Evolutionary conservation across 2,329 filamentous ascomycete genomes (phyloP), one percentile per base, ranked within the genome.

Genomic region (Passalora sequoiae): DNA sequence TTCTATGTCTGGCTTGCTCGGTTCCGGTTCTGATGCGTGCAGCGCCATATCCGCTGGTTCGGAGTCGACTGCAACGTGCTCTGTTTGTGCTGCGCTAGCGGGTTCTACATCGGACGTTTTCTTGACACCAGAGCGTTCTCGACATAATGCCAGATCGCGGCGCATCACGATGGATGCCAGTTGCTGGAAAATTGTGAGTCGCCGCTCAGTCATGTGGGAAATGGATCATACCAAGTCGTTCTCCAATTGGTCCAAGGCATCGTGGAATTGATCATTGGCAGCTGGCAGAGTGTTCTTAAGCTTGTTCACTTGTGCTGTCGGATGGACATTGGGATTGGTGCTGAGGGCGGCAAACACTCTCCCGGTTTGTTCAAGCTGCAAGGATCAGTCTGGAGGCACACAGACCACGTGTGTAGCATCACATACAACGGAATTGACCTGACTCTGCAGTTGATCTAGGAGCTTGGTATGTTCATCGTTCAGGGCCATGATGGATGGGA

Each of bases 201-300:
- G 4, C 30, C 21, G 15, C 13, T 9, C 15, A 19, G 20, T 19
- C 13, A 1, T 22, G 24, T 15, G 16, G 17, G 12, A 8, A 21
- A 30, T 9, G 7, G 24, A 1, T 51, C 64, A 17, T 53, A 69
- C 66, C 29, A 75, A 56, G 40, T 75, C 66, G 32, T 64, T 63
- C 52, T 75, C 72, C 10, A 76, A 63, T 44, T 69, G 63, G 57
- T 76, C 72, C n/a, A 76, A 66, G n/a, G 69, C 67, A 35, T 71
- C 65, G 52, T 76, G 70, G 47, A 72, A 76, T 50, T 66, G 60
- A 24, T 63, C 60, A 12, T 64, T 60, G 20, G 69, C 69, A 12
- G 55, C 57, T 2, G 70, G 66, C 10, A 75, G 49, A 10, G 57
- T 47, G 21, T 60, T 52, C 43, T 60, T 63, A 38, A 68, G 61